Evolutionary conservation across 805 yeast species (phyloP).

Genomic region (Blastobotrys muscicola): DNA sequence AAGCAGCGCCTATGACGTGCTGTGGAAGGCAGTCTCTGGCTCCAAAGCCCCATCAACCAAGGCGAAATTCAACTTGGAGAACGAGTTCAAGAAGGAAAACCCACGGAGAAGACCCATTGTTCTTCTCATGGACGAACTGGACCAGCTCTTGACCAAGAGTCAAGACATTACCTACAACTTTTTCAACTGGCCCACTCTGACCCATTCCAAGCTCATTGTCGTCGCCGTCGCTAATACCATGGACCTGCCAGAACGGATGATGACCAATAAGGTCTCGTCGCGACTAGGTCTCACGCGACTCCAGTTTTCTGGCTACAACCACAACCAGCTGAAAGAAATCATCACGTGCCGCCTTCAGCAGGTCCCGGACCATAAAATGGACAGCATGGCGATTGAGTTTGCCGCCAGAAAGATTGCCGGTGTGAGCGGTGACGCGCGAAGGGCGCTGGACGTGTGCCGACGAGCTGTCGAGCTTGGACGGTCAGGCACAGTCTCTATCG

Average conservation of each 20-base stretch:
- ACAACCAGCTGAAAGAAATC: conserved; percentile 64
- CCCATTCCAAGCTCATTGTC: conserved; percentile 69
- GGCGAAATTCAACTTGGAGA: conserved; percentile 44
- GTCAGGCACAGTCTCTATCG: conserved; percentile 46
- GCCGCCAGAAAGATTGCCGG: conserved; percentile 92
- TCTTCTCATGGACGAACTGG: conserved; percentile 83
- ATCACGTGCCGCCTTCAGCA: conserved; percentile 59
- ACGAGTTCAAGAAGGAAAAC: conserved; percentile 43
- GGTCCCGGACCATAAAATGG: conserved; percentile 33
- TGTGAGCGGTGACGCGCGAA: conserved; percentile 94
- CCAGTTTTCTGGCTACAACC: conserved; percentile 82
- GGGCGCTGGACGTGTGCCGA: conserved; percentile 80
- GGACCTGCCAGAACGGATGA: conserved; percentile 87
- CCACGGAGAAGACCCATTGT: conserved; percentile 45
- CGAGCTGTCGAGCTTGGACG: conserved; percentile 88
- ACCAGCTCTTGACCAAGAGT: conserved; percentile 74
- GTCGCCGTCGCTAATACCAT: conserved; percentile 94
- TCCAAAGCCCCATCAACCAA: conserved; percentile 42
- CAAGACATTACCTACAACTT: conserved; percentile 90
- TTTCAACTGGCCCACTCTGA: conserved; percentile 93
- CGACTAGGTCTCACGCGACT: conserved; percentile 82
- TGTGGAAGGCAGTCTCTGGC: conserved; percentile 65
- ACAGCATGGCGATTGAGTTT: conserved; percentile 73
- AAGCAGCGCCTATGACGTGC: conserved; percentile 64
- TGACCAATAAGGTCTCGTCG: conserved; percentile 83